Evolutionary conservation across 148 eudicot species (phyloP), one percentile per base, ranked within the genome.

Genomic region (Cornus controversa): DNA sequence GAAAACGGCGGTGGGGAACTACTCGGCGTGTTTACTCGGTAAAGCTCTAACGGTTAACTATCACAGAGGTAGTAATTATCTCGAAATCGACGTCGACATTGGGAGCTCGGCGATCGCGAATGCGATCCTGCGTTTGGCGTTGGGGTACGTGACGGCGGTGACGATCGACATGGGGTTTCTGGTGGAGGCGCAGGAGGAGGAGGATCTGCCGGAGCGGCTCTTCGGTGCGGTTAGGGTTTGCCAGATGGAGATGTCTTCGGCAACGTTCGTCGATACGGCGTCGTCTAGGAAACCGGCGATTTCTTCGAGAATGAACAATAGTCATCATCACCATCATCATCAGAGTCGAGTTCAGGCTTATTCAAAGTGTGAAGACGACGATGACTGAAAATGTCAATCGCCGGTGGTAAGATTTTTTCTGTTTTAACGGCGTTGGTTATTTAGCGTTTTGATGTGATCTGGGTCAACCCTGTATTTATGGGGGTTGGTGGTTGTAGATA

Each of bases 141-240:
- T 96, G n/a, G 98, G 99, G 53, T 89, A 78, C 54, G 93, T 93
- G 53, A 90, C 94, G 13, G 80, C 94, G 27, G 92, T 96, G 72
- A 91, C 92, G 8, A 83, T 96, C 20, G 99, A 96, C 73, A 91
- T 96, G 99, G 99, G 96, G 34, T 96, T 96, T 70, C 28, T 90
- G 76, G 91, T 93, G 78, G 98, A 93, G 84, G 92, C 83, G 10
- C 99, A 96, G 77, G 37, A 79, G 27, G 94, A 91, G 82, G 96
- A 89, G 37, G 99, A 96, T 84, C 60, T 96, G 57, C 99, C 97
- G 15, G 99, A 96, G 83, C 82, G 71, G 79, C 68, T 96, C 69
- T 82, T 96, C 3, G 98, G 99, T 0, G 94, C 97, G 2, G 94
- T 96, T 34, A 85, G 99, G 86, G 79, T 96, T 74, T 84, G 88